Base-by-base conservation (phyloP, 2,329 filamentous ascomycete genomes). In the Calonectria naviculata region DNA sequence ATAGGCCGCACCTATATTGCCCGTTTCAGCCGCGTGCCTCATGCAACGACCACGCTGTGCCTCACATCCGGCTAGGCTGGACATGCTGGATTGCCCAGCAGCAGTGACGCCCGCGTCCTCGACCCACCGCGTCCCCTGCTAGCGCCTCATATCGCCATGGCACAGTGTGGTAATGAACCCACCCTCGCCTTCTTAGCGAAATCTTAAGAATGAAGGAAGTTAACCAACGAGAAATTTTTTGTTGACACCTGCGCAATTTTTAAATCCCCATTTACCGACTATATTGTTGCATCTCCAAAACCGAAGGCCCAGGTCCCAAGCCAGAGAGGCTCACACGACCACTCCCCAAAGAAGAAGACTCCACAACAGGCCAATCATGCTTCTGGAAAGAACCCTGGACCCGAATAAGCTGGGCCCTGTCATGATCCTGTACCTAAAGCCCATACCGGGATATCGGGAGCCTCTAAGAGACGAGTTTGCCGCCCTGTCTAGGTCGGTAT, bases 141-240 rank as follows among this genome's bases (percentile, higher is more conserved):
- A 58, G 52, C 31, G 52, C 31, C 15, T 36, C 36, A 38, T 38
- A 26, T 58, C 34, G 21, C 31, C 52, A 58, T 58, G 52, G 31
- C 52, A 24, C 34, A 24, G 26, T 24, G 52, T 58, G 36, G 52
- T 21, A 56, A 28, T 24, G 21, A 56, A 56, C 31, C 52, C 52
- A 56, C 52, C 31, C 21, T 19, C 31, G 19, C 21, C 5, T 34
- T 58, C 31, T 58, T 58, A 58, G 52, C 52, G 52, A 58, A 58
- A 58, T 58, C 52, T 58, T 58, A 58, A 24, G 24, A 36, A 17
- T 28, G n/a, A 15, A 36, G 31, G 12, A 58, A 38, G 31, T 38
- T n/a, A 58, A 58, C 52, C 34, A 58, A 58, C 31, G 52, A 36
- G 52, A 58, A 58, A 58, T 38, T 38, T 58, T 56, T 58, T 58